A percentile compares a stretch with the other conserved stretches of the same genome.
These are phyloP conservation scores for Keithomyces neogunnii DNA, from an alignment of 2,329 filamentous ascomycete genomes.

Conservation along the genomic window DNA sequence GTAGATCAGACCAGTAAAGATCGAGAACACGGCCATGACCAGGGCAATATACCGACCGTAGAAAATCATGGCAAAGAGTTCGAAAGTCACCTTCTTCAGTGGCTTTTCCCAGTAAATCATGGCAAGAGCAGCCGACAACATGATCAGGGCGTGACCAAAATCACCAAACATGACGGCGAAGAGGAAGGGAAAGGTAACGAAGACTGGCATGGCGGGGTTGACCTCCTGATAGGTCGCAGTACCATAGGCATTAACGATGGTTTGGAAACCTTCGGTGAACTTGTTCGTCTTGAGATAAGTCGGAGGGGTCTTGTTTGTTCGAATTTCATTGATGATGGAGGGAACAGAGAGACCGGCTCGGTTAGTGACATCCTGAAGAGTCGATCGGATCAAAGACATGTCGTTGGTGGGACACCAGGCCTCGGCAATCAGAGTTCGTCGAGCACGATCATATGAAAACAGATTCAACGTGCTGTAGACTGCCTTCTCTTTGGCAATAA, in stretches of 20 bases:
- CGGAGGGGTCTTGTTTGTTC: slow-evolving; percentile 92
- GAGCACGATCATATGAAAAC: slow-evolving; percentile 92
- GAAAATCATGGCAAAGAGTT: slow-evolving; percentile 97
- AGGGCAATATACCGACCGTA: slow-evolving; percentile 98
- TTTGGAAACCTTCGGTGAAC: slow-evolving; percentile 97
- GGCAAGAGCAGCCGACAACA: slow-evolving; percentile 71
- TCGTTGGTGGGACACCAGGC: slow-evolving; percentile 95
- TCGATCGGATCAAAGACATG: slow-evolving; percentile 80
- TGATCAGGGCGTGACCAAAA: slow-evolving; percentile 85
- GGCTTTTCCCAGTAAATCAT: slow-evolving; percentile 98
- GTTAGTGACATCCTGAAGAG: slow-evolving; percentile 93
- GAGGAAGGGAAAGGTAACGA: slow-evolving; percentile 97
- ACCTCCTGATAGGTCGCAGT: slow-evolving; percentile 96
- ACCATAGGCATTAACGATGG: slow-evolving; percentile 97
- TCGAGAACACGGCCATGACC: slow-evolving; percentile 94
- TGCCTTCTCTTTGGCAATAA: slow-evolving; percentile 97
- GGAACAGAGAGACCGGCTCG: slow-evolving; percentile 92
- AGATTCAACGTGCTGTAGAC: slow-evolving; percentile 92
- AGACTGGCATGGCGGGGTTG: slow-evolving; percentile 90
- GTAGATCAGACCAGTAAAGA: slow-evolving; percentile 96
- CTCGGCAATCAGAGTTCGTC: slow-evolving; percentile 94
- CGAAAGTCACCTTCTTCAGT: slow-evolving; percentile 84
- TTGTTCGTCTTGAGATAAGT: slow-evolving; percentile 98
- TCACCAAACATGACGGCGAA: slow-evolving; percentile 99
- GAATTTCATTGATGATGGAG: slow-evolving; percentile 96